Evolutionary conservation across 257 asterid genomes (phyloP), one percentile per base, ranked within the genome.

Genomic region (Plantago elongata): DNA sequence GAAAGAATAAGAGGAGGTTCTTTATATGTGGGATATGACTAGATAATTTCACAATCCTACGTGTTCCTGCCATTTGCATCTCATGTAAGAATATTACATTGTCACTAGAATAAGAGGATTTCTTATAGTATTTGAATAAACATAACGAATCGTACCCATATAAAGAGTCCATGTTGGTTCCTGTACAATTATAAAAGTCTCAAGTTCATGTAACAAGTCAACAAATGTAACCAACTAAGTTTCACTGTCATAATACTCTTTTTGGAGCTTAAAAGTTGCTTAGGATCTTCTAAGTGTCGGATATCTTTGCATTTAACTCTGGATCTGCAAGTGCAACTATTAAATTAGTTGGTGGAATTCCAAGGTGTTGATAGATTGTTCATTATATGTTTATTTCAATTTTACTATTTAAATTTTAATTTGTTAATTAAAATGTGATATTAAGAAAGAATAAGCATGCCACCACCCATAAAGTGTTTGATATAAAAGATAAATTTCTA

Each of bases 211-310:
- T 59, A 9, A 40, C 7, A 15, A 34, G 57, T 62, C 60, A 38
- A 67, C 51, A 59, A 54, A 60, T 30, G 44, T 65, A 58, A 50
- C 43, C 68, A 65, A 74, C 47, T 42, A 64, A 49, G 57, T 54
- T 61, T 9, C 34, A 34, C 22, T 42, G 59, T 67, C 16, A 47
- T 65, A 69, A 37, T 58, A 60, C 60, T 17, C 64, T 66, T 65
- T 75, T 77, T 56, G 63, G 50, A 44, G 30, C 63, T 56, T 45
- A 51, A 49, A 49, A 46, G 67, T 65, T 29, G 70, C 75, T 59
- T 69, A 55, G 14, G 11, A 44, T 49, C 54, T 49, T 34, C 40
- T 7, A 37, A 56, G 37, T 58, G 14, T 58, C 14, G 9, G 40
- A 38, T 13, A 51, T 51, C 57, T 11, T 34, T 56, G 61, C 11